phyloP scores from a whole-genome alignment of 768 basidiomycete species.

The Phylloporus rhodoxanthus region DNA sequence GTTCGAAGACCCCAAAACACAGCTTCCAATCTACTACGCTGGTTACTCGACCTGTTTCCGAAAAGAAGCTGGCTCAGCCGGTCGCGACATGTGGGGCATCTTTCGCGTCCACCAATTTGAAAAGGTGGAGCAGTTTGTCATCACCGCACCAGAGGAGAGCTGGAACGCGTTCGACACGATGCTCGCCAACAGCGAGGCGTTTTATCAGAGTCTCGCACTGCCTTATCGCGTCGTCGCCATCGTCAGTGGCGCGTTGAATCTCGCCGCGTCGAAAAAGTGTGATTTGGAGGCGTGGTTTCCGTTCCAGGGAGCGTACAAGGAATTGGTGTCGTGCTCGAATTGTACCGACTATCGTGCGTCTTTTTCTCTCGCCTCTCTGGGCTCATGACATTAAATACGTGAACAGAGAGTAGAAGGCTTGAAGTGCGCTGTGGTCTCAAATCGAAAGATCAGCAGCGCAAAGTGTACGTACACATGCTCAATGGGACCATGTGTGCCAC shows the following conservation, averaged over 20 bases:
- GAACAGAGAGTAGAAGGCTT: slow-evolving; percentile 80
- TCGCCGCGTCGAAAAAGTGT: slow-evolving; percentile 95
- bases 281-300: slow-evolving; percentile 99
- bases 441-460: slow-evolving; percentile 81
- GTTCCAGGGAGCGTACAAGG: slow-evolving; percentile 93
- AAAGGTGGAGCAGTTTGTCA: slow-evolving; percentile 95
- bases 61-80: slow-evolving; percentile 96
- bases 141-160: slow-evolving; percentile 91
- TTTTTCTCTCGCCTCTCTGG: neutral
- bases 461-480: slow-evolving; percentile 97
- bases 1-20: slow-evolving; percentile 89
- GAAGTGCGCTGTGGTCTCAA: slow-evolving; percentile 94
- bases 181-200: slow-evolving; percentile 84
- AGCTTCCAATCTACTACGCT: slow-evolving; percentile 88
- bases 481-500: slow-evolving; percentile 98
- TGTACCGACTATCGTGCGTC: slow-evolving; percentile 97
- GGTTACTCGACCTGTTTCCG: slow-evolving; percentile 96
- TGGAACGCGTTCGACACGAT: slow-evolving; percentile 92
- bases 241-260: slow-evolving; percentile 93
- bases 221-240: slow-evolving; percentile 92
- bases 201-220: slow-evolving; percentile 91
- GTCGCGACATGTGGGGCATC: slow-evolving; percentile 99
- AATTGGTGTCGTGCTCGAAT: slow-evolving; percentile 95
- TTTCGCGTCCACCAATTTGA: slow-evolving; percentile 99
- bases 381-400: too few species aligned